Base-by-base conservation (phyloP, 2,329 filamentous ascomycete species). In the Tolypocladium nubicola region DNA sequence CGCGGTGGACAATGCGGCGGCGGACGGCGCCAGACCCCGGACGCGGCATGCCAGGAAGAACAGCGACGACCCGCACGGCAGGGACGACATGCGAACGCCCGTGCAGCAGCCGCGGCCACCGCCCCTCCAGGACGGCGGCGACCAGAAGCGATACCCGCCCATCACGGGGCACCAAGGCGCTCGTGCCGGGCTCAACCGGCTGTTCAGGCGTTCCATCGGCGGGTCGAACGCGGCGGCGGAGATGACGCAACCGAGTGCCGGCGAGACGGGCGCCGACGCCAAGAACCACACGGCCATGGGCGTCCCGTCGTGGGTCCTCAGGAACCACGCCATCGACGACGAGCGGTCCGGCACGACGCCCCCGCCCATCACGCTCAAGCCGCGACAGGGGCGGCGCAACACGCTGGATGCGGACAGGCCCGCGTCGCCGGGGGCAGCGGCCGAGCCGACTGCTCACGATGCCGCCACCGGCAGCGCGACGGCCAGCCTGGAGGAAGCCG, bases 291-390 rank as follows among this genome's bases (percentile, higher is more conserved):
- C 62, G 8, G 56, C 63, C 0, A 71, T 75, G 55, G 76, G 75
- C 8, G 64, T 73, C 40, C 76, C 70, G 10, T 76, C 70, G 10
- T 77, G 70, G 72, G 68, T 68, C 8, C 70, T 67, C 55, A 68
- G 74, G 19, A 67, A 62, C 16, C 67, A 70, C 3, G 58, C 67
- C 0, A 58, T 62, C 0, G 75, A 76, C 1, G 76, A 79, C 4
- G 77, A 79, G 11, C 66, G 73, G 4, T 66, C 71, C 1, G 76
- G 80, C 37, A 77, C 79, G 0, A 84, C 81, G 9, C 81, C 81
- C 3, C 81, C 81, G 5, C 81, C 81, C 1, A 84, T 84, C 54
- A 68, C 77, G 71, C 73, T 80, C 19, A 79, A 76, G 54, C 70
- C 66, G 26, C 70, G 71, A 6, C 68, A 71, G 5, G 60, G 58